A percentile compares a stretch with the other conserved stretches of the same genome.
Conservation (phyloP, 1,139 yeast species). For the Komagataea norvegica region DNA sequence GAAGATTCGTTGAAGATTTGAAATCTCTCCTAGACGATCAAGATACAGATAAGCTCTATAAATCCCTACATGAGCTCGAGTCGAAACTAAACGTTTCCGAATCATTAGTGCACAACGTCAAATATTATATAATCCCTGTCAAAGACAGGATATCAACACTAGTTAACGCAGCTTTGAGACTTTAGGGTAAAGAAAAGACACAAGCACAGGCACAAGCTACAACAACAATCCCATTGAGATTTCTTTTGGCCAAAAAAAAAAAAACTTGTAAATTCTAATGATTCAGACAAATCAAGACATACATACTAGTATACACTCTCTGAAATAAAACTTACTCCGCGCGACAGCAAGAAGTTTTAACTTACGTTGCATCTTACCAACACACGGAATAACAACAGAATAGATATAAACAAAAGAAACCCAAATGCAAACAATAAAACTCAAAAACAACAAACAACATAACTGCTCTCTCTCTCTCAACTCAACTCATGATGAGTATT, state of each 20-base stretch:
- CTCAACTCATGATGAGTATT: constrained; percentile 1
- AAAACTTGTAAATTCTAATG: not conserved
- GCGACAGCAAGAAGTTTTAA: too few species aligned
- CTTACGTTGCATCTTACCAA: too few species aligned
- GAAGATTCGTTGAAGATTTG: not conserved
- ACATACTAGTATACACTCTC: too few species aligned
- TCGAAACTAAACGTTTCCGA: constrained; percentile 12
- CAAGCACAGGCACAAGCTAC: too few species aligned
- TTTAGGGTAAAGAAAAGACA: constrained; percentile 10
- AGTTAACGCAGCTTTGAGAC: constrained; percentile 8
- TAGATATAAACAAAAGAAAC: too few species aligned
- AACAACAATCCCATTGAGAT: too few species aligned
- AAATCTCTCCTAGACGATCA: too few species aligned
- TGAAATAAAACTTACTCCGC: too few species aligned
- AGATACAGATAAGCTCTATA: constrained; percentile 3
- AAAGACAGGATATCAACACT: constrained; percentile 5
- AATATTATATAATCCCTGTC: constrained; percentile 17
- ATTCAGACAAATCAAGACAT: too few species aligned
- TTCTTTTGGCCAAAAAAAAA: too few species aligned
- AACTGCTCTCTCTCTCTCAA: not conserved
- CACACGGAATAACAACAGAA: too few species aligned
- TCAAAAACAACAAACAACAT: not conserved
- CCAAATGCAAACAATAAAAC: too few species aligned
- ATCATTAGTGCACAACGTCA: constrained; percentile 12
- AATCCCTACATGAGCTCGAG: constrained; percentile 10